These are phyloP conservation scores for Eucalyptus regnans DNA, from an alignment of 345 rosid species.

Conservation along the genomic window DNA sequence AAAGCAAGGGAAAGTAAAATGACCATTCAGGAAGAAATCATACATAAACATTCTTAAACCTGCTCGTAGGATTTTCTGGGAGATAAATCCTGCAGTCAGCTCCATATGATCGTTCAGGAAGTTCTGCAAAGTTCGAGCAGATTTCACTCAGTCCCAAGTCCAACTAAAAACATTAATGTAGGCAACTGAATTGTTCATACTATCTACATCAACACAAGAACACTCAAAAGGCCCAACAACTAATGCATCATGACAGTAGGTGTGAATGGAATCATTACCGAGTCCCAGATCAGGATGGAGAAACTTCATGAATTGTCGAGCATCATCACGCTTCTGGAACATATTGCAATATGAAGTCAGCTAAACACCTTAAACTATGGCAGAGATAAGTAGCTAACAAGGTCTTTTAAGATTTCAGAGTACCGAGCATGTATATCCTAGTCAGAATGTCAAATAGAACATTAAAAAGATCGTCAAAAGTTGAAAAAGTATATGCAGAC, in stretches of 20 bases:
- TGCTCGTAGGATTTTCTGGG: conserved; percentile 81
- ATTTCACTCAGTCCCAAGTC: not conserved
- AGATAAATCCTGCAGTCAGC: conserved; percentile 88
- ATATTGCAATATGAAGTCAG: not conserved
- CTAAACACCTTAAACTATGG: not conserved
- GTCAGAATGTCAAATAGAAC: not conserved
- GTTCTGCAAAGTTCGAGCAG: conserved; percentile 41
- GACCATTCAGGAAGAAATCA: conserved; percentile 54
- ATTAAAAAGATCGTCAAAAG: not conserved
- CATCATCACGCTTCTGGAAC: conserved; percentile 88
- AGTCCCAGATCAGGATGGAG: conserved; percentile 97
- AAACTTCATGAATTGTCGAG: conserved; percentile 94
- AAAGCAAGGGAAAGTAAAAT: not conserved
- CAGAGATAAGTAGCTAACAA: not conserved
- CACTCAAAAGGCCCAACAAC: not conserved
- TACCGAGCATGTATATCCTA: not conserved
- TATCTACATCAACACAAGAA: not conserved
- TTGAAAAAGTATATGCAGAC: not conserved
- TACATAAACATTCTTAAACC: conserved; percentile 99
- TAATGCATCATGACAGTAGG: not conserved
- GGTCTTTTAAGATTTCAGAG: not conserved
- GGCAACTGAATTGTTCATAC: not conserved
- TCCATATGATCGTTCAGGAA: conserved; percentile 96
- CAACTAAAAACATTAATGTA: not conserved
- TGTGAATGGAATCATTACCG: conserved; percentile 33